Percentiles rank a stretch among this genome's conserved stretches.
Evolutionary conservation across 257 asterid genomes (phyloP).

Genomic region (Nicotiana otophora): DNA sequence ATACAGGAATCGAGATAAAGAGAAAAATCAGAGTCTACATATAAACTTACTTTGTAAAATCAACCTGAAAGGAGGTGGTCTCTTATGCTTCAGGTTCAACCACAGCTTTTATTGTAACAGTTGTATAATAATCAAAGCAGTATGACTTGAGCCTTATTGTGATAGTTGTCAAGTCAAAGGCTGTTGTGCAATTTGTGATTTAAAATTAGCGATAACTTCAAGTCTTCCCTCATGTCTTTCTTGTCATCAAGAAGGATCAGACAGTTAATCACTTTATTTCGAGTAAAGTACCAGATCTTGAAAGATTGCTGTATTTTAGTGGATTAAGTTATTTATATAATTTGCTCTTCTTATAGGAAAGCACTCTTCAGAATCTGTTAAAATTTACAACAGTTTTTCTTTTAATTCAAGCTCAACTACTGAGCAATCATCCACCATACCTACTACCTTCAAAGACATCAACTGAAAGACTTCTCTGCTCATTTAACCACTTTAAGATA

Average conservation of each 20-base stretch:
- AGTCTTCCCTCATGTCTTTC: not conserved
- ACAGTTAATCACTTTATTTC: not conserved
- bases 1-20: not conserved
- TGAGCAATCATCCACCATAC: not conserved
- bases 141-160: not conserved
- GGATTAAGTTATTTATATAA: not conserved
- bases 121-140: not conserved
- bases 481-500: not conserved
- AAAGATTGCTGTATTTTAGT: not conserved
- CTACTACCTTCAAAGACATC: not conserved
- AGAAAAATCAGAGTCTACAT: not conserved
- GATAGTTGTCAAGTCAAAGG: not conserved
- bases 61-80: not conserved
- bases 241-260: not conserved
- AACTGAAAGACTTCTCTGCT: not conserved
- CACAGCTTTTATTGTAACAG: not conserved
- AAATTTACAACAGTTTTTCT: not conserved
- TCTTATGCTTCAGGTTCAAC: not conserved
- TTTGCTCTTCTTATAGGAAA: not conserved
- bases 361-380: not conserved
- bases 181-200: not conserved
- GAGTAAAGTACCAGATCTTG: not conserved
- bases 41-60: not conserved
- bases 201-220: not conserved
- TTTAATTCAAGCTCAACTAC: conserved; percentile 2